Evolutionary conservation across 2,329 filamentous ascomycete species (phyloP).

Genomic region (Colletotrichum cordylinicola): DNA sequence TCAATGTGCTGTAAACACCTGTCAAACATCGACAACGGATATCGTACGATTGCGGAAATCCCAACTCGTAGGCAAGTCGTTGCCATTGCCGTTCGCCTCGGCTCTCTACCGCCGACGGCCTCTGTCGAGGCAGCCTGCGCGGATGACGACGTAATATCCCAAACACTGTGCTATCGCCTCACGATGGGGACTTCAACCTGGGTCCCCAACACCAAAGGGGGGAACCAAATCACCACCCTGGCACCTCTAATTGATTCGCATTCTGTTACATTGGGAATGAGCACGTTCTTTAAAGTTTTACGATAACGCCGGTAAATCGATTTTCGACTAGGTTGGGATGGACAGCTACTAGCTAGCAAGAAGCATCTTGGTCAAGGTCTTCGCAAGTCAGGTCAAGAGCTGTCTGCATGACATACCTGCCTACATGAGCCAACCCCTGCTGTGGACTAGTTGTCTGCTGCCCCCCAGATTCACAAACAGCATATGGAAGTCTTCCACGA

Average conservation of each 20-base stretch:
- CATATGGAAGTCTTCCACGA: neutral
- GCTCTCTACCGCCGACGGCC: neutral
- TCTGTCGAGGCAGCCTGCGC: neutral
- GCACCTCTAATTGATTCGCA: neutral
- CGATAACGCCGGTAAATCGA: neutral
- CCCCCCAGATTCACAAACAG: neutral
- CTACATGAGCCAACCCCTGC: conserved; percentile 15
- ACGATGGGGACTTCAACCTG: neutral
- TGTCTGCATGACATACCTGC: conserved; percentile 20
- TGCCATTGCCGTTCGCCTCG: neutral
- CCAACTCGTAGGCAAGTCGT: neutral
- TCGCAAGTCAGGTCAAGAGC: neutral
- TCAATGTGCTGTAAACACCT: neutral
- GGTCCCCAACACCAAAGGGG: neutral
- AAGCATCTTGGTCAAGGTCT: neutral
- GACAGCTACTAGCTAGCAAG: neutral
- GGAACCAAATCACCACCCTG: neutral
- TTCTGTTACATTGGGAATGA: neutral
- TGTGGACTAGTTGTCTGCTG: neutral
- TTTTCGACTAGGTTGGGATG: neutral
- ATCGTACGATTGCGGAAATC: neutral
- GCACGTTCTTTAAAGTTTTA: neutral
- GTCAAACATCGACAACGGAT: neutral
- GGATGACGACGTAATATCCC: neutral
- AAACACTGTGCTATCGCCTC: neutral